A percentile compares a stretch with the other conserved stretches of the same genome.
Conservation (phyloP, 2,329 filamentous ascomycete species). For the Calonectria pauciramosa region DNA sequence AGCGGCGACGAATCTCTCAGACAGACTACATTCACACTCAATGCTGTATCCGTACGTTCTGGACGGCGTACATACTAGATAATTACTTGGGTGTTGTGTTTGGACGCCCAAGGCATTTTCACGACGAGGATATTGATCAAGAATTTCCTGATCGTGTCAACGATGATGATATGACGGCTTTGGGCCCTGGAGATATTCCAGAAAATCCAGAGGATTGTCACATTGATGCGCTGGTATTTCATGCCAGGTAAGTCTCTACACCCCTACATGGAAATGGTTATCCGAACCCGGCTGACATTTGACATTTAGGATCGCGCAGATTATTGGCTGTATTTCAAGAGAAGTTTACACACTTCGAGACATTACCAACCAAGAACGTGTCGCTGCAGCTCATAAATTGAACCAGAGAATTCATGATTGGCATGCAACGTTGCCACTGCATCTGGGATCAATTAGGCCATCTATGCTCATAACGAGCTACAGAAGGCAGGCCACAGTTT, state of each 20-base stretch:
- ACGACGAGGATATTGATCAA: constrained; percentile 75
- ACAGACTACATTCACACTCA: constrained; percentile 62
- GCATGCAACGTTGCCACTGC: constrained; percentile 56
- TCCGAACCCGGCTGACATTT: not conserved
- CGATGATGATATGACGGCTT: constrained; percentile 67
- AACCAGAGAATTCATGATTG: constrained; percentile 56
- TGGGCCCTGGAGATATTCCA: constrained; percentile 50
- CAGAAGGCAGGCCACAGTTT: constrained; percentile 63
- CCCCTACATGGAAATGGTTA: not conserved
- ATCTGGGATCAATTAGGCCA: constrained; percentile 59
- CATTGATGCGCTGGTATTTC: constrained; percentile 63
- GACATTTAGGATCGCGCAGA: constrained; percentile 50
- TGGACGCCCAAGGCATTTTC: constrained; percentile 71
- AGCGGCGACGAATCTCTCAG: constrained; percentile 30
- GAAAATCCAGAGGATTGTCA: constrained; percentile 58
- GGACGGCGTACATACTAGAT: constrained; percentile 73
- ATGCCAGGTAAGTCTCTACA: constrained; percentile 51
- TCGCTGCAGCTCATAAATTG: constrained; percentile 54
- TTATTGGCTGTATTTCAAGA: constrained; percentile 55
- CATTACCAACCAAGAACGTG: constrained; percentile 52
- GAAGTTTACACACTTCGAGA: constrained; percentile 56
- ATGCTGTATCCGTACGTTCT: constrained; percentile 70
- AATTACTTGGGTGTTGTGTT: constrained; percentile 75
- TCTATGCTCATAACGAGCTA: constrained; percentile 61
- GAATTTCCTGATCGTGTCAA: constrained; percentile 68